Percentiles rank a stretch among this genome's conserved stretches.
Evolutionary conservation across 192 early-diverging fungal species (phyloP).

Genomic region (Coemansia sp.): DNA sequence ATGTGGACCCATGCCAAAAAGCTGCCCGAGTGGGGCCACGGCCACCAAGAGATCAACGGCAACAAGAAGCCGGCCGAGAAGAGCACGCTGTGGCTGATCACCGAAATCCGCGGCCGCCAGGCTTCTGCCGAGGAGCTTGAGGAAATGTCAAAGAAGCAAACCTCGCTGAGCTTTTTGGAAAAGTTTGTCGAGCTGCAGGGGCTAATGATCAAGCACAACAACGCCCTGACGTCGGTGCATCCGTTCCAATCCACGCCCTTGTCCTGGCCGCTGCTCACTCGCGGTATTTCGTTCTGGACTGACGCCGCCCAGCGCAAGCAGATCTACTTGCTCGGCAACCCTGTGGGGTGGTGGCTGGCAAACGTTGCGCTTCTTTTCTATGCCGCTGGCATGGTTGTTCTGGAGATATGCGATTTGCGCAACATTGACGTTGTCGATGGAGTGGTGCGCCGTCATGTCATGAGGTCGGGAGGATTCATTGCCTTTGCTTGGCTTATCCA

Average conservation of each 20-base stretch:
- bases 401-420: constrained; percentile 68
- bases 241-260: constrained; percentile 84
- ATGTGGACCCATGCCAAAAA: constrained; percentile 66
- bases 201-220: constrained; percentile 88
- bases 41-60: constrained; percentile 90
- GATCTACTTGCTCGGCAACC: constrained; percentile 92
- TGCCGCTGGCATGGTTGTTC: constrained; percentile 58
- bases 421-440: constrained; percentile 59
- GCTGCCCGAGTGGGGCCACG: constrained; percentile 89
- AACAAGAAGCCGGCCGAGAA: constrained; percentile 83
- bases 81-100: constrained; percentile 72
- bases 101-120: constrained; percentile 70
- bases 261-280: constrained; percentile 81
- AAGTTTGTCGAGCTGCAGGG: constrained; percentile 88
- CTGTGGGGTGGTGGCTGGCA: constrained; percentile 76
- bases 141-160: constrained; percentile 14
- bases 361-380: constrained; percentile 47
- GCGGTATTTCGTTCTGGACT: constrained; percentile 95
- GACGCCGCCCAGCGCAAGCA: constrained; percentile 63
- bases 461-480: constrained; percentile 57
- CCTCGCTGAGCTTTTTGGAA: constrained; percentile 56
- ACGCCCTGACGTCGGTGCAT: constrained; percentile 81
- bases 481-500: constrained; percentile 63
- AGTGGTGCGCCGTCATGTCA: constrained; percentile 32
- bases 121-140: constrained; percentile 23